phyloP scores from a whole-genome alignment of 495 filamentous ascomycete species.

The Amphirosellinia nigrospora region DNA sequence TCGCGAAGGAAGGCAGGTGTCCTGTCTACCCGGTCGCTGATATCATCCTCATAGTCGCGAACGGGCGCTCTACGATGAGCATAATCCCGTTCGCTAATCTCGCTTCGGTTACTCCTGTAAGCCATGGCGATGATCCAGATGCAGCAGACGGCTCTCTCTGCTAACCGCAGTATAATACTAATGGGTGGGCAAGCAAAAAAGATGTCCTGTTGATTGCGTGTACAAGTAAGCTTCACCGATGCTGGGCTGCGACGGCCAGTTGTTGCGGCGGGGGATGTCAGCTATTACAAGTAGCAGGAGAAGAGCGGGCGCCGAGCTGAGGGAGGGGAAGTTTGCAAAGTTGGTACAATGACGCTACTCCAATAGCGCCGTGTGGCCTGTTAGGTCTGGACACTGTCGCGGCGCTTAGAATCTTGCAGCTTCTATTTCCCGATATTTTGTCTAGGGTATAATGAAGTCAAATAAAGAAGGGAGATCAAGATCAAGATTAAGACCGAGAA shows the following conservation, averaged over 20 bases:
- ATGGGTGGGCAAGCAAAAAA: background rate
- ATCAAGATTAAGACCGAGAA: background rate
- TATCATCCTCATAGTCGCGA: slow-evolving; percentile 43
- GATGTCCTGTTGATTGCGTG: background rate
- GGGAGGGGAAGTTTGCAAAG: slow-evolving; percentile 19
- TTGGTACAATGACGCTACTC: slow-evolving; percentile 17
- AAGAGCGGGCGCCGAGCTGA: slow-evolving; percentile 8
- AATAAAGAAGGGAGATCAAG: background rate
- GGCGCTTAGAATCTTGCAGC: background rate
- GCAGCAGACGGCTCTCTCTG: slow-evolving; percentile 29
- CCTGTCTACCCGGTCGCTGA: slow-evolving; percentile 36
- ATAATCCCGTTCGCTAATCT: slow-evolving; percentile 51
- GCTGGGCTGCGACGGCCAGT: background rate
- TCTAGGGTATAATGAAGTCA: slow-evolving; percentile 3
- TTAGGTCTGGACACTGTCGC: background rate
- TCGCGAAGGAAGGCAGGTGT: slow-evolving; percentile 51
- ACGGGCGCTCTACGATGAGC: slow-evolving; percentile 37
- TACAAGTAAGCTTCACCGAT: background rate
- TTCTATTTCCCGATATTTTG: background rate
- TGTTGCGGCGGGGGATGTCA: background rate
- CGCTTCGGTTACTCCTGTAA: slow-evolving; percentile 42
- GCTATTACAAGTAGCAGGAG: background rate
- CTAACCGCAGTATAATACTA: background rate
- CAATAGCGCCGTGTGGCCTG: slow-evolving; percentile 12
- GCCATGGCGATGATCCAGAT: slow-evolving; percentile 35